These are phyloP conservation scores for Buxus sempervirens DNA, from an alignment of 164 flowering plant species.

Conservation along the genomic window DNA sequence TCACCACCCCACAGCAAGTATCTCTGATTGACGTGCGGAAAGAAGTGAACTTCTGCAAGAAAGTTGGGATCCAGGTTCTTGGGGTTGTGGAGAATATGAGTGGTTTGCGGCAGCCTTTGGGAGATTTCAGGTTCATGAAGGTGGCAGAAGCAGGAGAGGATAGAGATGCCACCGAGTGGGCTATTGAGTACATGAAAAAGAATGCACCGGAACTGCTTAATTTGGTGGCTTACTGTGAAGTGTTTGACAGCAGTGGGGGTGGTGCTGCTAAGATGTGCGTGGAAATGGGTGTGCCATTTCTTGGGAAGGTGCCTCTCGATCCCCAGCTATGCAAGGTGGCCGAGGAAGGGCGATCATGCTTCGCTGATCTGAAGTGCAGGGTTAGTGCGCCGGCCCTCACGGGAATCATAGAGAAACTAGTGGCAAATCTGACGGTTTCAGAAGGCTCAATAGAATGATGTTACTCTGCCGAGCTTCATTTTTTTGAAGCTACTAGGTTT, in stretches of 20 bases:
- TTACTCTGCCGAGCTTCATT: neutral
- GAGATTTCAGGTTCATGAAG: slow-evolving; percentile 53
- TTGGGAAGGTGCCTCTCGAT: slow-evolving; percentile 90
- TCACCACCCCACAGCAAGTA: slow-evolving; percentile 91
- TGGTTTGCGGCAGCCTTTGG: slow-evolving; percentile 55
- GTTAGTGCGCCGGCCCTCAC: slow-evolving; percentile 71
- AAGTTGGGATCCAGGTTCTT: slow-evolving; percentile 62
- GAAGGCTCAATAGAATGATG: slow-evolving; percentile 7
- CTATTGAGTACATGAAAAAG: slow-evolving; percentile 42
- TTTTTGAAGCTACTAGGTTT: neutral
- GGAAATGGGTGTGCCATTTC: slow-evolving; percentile 83
- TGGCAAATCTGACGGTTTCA: slow-evolving; percentile 14
- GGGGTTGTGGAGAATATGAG: slow-evolving; percentile 99
- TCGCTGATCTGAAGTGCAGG: slow-evolving; percentile 47
- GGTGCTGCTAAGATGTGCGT: slow-evolving; percentile 80
- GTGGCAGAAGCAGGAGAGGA: slow-evolving; percentile 48
- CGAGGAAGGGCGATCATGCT: slow-evolving; percentile 90
- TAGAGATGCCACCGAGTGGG: slow-evolving; percentile 56
- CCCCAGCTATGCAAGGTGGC: slow-evolving; percentile 90
- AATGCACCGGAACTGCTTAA: slow-evolving; percentile 66
- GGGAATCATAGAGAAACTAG: slow-evolving; percentile 51
- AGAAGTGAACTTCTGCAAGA: slow-evolving; percentile 90
- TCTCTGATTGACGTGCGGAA: slow-evolving; percentile 88
- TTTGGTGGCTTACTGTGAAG: slow-evolving; percentile 61
- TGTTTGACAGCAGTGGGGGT: slow-evolving; percentile 83